phyloP scores from a whole-genome alignment of 495 filamentous ascomycete genomes.

The Penicillium crystallinum region DNA sequence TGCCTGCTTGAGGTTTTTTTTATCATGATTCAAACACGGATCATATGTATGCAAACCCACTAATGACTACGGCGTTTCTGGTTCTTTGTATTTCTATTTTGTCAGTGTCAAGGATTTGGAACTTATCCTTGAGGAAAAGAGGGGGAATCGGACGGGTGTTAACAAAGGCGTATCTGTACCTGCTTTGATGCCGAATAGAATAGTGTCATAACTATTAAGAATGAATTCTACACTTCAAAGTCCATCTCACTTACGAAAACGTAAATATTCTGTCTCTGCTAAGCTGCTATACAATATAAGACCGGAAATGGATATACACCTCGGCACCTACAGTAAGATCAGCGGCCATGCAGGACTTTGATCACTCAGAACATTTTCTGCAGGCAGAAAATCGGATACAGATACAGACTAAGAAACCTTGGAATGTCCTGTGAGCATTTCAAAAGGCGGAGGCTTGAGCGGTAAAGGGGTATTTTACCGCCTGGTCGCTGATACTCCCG shows the following conservation, averaged over 20 bases:
- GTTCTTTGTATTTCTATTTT: constrained; percentile 8
- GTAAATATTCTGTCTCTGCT: too few species aligned
- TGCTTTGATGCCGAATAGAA: not conserved
- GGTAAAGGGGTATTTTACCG: too few species aligned
- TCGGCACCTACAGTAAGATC: too few species aligned
- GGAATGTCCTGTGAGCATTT: too few species aligned
- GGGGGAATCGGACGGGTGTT: not conserved
- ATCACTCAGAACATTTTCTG: too few species aligned
- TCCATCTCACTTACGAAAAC: not conserved
- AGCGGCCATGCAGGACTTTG: too few species aligned
- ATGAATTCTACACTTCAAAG: not conserved
- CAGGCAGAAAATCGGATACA: too few species aligned
- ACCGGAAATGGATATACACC: too few species aligned
- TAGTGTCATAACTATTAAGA: not conserved
- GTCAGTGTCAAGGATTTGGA: not conserved
- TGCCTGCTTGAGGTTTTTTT: not conserved
- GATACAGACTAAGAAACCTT: too few species aligned
- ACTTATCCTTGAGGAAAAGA: not conserved
- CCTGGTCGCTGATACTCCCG: too few species aligned
- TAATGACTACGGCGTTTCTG: constrained; percentile 6
- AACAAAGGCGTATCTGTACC: not conserved
- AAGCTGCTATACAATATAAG: too few species aligned
- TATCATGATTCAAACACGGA: not conserved
- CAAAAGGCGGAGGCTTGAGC: not conserved
- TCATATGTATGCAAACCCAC: not conserved